A percentile compares a stretch with the other conserved stretches of the same genome.
Conservation (phyloP, 2,329 filamentous ascomycete species). For the Mycogone perniciosa region DNA sequence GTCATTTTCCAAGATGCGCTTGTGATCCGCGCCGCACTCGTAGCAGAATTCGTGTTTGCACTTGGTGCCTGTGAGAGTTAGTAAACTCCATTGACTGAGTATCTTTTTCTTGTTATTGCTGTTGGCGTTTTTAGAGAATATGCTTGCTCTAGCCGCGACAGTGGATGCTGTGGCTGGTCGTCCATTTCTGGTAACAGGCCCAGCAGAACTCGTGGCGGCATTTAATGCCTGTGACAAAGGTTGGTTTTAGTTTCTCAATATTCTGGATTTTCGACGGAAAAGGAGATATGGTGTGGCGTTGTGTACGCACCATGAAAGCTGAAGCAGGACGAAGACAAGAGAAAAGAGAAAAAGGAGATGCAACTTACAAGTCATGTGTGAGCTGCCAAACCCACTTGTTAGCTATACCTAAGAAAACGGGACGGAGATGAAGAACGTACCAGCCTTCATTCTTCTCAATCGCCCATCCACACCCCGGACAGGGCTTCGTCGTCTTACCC, state of each 20-base stretch:
- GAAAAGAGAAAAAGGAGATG: background rate
- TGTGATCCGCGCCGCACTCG: constrained; percentile 31
- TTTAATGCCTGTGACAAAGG: constrained; percentile 24
- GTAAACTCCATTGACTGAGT: constrained; percentile 8
- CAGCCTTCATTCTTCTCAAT: constrained; percentile 38
- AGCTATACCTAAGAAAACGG: constrained; percentile 12
- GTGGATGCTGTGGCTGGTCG: constrained; percentile 16
- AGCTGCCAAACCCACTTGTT: constrained; percentile 21
- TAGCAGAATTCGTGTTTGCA: constrained; percentile 29
- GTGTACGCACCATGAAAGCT: constrained; percentile 7
- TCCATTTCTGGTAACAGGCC: constrained; percentile 23
- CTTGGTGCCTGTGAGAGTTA: constrained; percentile 18
- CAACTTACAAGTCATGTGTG: constrained; percentile 38
- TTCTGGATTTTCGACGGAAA: background rate
- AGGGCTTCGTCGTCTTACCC: constrained; percentile 29
- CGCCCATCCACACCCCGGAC: constrained; percentile 30
- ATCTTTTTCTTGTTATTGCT: background rate
- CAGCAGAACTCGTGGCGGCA: constrained; percentile 32
- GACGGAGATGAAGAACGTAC: constrained; percentile 23
- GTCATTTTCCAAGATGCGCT: constrained; percentile 25
- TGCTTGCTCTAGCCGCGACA: constrained; percentile 14
- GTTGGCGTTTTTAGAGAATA: too few species aligned
- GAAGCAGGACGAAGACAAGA: background rate
- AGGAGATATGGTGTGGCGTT: constrained; percentile 1
- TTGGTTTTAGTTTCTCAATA: background rate